Base-by-base conservation (phyloP, 768 basidiomycete genomes). In the Lepiota subincarnata region DNA sequence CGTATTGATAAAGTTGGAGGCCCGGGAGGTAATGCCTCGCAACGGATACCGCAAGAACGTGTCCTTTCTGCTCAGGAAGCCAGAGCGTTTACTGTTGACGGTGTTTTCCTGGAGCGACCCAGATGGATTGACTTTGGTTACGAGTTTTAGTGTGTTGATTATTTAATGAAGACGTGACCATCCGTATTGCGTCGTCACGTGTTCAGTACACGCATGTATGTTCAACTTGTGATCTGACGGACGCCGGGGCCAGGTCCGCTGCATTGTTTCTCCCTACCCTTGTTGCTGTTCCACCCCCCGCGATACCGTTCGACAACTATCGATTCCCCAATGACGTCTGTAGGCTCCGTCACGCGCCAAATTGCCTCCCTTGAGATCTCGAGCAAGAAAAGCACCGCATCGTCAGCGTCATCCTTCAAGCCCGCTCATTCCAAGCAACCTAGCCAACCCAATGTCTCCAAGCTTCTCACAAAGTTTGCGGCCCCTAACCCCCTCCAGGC, bases 401-500 rank as follows among this genome's bases (percentile, higher is more conserved):
- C 68, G 3, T 58, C 65, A 5, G 55, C 70, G 14, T 66, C 66
- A 3, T 66, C 67, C 8, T 60, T 53, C 14, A 61, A 68, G 49
- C 61, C 70, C 56, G 58, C 69, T 56, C 70, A 73, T 59, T 48
- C 75, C 59, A 88, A 87, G 61, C 80, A 82, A 22, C 67, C 81
- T 18, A 78, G 77, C 60, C 82, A 86, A 62, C 64, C 73, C 2
- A 82, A 78, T 59, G 83, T 89, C 20, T 72, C 84, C 11, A 90
- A 89, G 65, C 75, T 89, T 10, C 75, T 88, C 54, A 82, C 83
- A 1, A 91, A 90, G 70, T 89, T 78, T 59, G 85, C 84, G 8
- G 79, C 86, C 2, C 84, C 87, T 0, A 81, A 84, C 58, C 78
- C 81, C 8, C 74, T 74, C 53, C 59, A 66, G 18, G 70, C 64